Evolutionary conservation across 2,329 filamentous ascomycete species (phyloP), one percentile per base, ranked within the genome.

Genomic region (Aspergillus sp.): DNA sequence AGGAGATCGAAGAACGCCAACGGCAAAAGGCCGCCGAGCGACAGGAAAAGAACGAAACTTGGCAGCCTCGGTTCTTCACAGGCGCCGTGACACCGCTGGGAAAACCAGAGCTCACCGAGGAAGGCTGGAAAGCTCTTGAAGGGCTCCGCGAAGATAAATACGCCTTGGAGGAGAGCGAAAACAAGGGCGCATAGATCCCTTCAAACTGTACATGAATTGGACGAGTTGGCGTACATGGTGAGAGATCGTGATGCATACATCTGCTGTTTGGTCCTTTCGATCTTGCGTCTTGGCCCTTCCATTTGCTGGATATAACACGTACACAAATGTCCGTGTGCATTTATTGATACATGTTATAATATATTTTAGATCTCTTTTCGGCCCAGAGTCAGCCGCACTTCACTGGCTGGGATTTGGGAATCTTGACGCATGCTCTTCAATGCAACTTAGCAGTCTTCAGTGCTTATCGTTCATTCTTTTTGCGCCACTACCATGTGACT

Each of bases 1-100:
- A 91, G 55, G 91, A 96, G 64, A 83, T 99, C 10, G 94, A 99
- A 72, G 94, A 99, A 71, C 80, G 81, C 41, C 94, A 99, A 75
- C 82, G 94, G 29, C 83, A 89, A 64, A 93, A 90, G 74, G 92
- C 90, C 1, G 85, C 90, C 20, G 85, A 93, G 67, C 81, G 94
- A 41, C 88, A 93, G 67, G 80, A 81, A 42, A 81, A 81, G 13
- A 83, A 85, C 11, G 81, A 83, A 53, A 81, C 84, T 31, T 99
- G 89, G 86, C 79, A 86, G 60, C 94, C 94, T n/a, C 81, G 91
- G 41, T 99, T 96, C 75, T 99, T 99, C 73, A 85, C 80, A 0
- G 80, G 78, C 3, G 78, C 78, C 0, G 78, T 83, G n/a, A 83
- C 81, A 47, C 77, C 81, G 0, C 65, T 80, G 23, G 86, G 86